Evolutionary conservation across 1,139 yeast species (phyloP), one percentile per base, ranked within the genome.

Genomic region (Yamadazyma atlantica): DNA sequence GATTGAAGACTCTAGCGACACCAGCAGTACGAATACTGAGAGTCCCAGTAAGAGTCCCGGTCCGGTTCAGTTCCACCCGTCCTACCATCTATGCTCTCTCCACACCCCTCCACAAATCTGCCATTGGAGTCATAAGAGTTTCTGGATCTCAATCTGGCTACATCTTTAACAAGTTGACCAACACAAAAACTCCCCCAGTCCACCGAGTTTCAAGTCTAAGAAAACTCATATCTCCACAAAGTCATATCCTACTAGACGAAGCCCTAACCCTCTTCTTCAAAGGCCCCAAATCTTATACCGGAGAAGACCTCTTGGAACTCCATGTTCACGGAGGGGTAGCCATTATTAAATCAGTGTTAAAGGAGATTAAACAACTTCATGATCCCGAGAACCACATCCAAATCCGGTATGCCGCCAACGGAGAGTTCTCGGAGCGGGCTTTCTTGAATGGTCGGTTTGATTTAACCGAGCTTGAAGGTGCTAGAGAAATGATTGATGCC

Each of bases 271-370:
- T 89, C 2, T 84, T 64, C 51, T 89, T 90, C 60, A 59, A 76
- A 16, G 77, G 75, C 1, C 97, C 97, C 0, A 66, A 69, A n/a
- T 83, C 96, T 0, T 94, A 84, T 52, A 92, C 97, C 0, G 98
- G 98, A 1, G 97, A 92, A 59, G 97, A 92, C 51, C 52, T 85
- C 23, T 64, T 90, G 11, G 99, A 92, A 52, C 58, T 92, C 14
- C 97, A 92, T 55, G 60, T 87, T 2, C 99, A 92, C 58, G 99
- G 99, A 3, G 97, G 98, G 6, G 79, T 76, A 10, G 97, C 97
- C 0, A 88, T 92, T 1, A 76, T 87, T 1, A 70, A 73, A 37
- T 74, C 89, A 0, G 85, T 90, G 0, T 52, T 90, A 32, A 65
- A 66, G 12, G 80, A 95, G 0, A 80, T 92, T n/a, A 67, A 64